Percentiles rank a stretch among this genome's conserved stretches.
Evolutionary conservation across 2,329 filamentous ascomycete genomes (phyloP).

Genomic region (Fusarium anthophilum): DNA sequence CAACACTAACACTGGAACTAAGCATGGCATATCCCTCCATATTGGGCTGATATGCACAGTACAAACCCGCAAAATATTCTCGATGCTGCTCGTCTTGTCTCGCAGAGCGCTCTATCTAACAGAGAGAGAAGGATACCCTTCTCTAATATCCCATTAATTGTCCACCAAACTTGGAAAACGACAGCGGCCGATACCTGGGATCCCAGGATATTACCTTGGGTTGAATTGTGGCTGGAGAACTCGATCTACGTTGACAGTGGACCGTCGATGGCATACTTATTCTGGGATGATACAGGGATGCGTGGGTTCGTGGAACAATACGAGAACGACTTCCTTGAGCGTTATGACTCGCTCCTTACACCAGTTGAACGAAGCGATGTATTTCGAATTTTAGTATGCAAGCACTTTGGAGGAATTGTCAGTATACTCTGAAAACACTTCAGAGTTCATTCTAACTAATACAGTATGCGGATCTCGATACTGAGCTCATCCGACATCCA

Average conservation of each 20-base stretch:
- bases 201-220: not conserved
- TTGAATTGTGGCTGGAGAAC: not conserved
- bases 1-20: not conserved
- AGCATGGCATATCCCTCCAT: conserved; percentile 1
- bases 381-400: conserved; percentile 1
- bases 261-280: not conserved
- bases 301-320: not conserved
- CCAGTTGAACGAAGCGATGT: not conserved
- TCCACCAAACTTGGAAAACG: conserved; percentile 2
- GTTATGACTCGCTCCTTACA: not conserved
- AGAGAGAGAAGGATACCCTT: not conserved
- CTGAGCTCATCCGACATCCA: not conserved
- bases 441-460: not conserved
- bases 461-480: not conserved
- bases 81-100: not conserved
- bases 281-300: conserved; percentile 1
- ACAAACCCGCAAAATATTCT: not conserved
- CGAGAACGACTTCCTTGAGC: not conserved
- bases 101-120: not conserved
- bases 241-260: not conserved
- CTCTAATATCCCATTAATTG: not conserved
- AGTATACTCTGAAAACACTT: not conserved
- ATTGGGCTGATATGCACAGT: not conserved
- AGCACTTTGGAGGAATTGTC: not conserved
- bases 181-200: not conserved